Percentiles rank a stretch among this genome's conserved stretches.
Evolutionary conservation across 1,139 yeast genomes (phyloP).

Genomic region (Yamadazyma atmosphaerica): DNA sequence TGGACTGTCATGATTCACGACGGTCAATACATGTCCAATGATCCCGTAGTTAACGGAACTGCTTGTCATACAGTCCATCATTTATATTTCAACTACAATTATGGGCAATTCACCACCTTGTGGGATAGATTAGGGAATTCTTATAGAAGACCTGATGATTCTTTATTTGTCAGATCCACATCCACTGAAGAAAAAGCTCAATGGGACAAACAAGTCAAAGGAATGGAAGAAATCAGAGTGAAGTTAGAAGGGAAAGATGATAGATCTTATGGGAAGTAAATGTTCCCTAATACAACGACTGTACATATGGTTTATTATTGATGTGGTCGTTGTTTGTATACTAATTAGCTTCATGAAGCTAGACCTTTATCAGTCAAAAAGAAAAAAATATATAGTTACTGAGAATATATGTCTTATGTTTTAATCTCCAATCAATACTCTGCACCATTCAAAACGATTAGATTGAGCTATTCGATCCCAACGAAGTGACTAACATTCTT

Average conservation of each 20-base stretch:
- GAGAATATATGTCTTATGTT: too few species aligned
- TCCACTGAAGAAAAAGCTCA: conserved; percentile 50
- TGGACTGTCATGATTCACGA: conserved; percentile 99
- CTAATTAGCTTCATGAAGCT: too few species aligned
- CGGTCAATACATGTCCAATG: conserved; percentile 91
- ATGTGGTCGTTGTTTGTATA: too few species aligned
- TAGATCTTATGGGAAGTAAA: conserved; percentile 30
- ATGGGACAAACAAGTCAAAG: conserved; percentile 71
- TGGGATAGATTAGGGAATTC: conserved; percentile 97
- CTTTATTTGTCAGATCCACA: conserved; percentile 70
- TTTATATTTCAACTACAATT: conserved; percentile 92
- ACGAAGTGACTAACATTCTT: too few species aligned
- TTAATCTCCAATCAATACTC: too few species aligned
- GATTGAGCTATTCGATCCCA: too few species aligned
- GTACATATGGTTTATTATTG: too few species aligned
- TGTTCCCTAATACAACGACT: too few species aligned
- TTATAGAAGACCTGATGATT: conserved; percentile 88
- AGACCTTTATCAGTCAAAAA: too few species aligned
- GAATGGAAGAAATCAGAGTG: conserved; percentile 79
- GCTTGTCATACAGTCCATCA: conserved; percentile 98
- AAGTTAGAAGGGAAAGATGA: conserved; percentile 78
- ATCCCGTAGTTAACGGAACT: conserved; percentile 93
- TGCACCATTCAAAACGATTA: too few species aligned
- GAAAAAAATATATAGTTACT: too few species aligned
- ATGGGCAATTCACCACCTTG: conserved; percentile 95